Percentiles rank a stretch among this genome's conserved stretches.
Evolutionary conservation across 345 rosid species (phyloP).

Genomic region (Pistacia atlantica): DNA sequence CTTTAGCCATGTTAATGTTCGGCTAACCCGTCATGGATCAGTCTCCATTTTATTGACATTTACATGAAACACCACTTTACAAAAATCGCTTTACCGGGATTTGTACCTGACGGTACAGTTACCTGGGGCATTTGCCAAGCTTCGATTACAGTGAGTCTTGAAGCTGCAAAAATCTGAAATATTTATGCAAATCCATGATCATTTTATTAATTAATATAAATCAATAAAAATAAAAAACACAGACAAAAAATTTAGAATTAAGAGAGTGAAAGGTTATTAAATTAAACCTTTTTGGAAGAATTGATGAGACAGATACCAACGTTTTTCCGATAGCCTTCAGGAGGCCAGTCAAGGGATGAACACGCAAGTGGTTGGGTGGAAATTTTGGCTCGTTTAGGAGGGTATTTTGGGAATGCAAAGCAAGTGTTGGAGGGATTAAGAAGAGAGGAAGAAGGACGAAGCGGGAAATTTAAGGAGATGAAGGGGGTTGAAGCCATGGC

Average conservation of each 20-base stretch:
- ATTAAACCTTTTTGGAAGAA: constrained; percentile 69
- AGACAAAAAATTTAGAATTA: background rate
- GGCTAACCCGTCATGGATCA: too few species aligned
- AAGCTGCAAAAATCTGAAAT: constrained; percentile 79
- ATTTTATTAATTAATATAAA: background rate
- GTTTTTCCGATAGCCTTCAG: constrained; percentile 86
- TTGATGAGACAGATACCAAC: constrained; percentile 92
- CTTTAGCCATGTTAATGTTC: too few species aligned
- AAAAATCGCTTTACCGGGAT: too few species aligned
- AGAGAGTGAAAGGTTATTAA: background rate
- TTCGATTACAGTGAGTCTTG: constrained; percentile 79
- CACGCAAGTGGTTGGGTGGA: constrained; percentile 29
- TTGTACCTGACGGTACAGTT: background rate
- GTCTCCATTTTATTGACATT: too few species aligned
- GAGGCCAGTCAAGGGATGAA: constrained; percentile 80
- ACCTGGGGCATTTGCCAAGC: constrained; percentile 99
- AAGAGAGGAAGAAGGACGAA: constrained; percentile 8
- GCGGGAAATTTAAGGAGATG: constrained; percentile 20
- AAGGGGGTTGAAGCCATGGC: constrained; percentile 44
- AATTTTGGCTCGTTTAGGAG: constrained; percentile 27
- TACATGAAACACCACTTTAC: too few species aligned
- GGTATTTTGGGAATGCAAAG: constrained; percentile 31
- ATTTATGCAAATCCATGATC: too few species aligned
- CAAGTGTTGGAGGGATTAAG: constrained; percentile 16
- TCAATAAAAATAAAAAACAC: background rate